Conservation (phyloP, 2,329 filamentous ascomycete genomes). For the Diaporthe sp. region DNA sequence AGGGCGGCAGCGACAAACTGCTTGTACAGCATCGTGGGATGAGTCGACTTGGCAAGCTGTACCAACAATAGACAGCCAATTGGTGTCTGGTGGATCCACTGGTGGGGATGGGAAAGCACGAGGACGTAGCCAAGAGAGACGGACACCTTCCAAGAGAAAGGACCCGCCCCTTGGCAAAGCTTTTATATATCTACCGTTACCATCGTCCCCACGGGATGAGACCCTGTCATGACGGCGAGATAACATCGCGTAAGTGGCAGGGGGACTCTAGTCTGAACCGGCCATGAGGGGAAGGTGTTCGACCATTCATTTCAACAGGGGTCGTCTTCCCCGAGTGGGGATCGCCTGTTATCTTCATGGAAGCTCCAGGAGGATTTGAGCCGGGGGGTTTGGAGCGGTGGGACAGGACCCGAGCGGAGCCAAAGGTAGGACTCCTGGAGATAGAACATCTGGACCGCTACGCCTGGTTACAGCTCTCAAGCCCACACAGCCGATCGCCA, state of each 20-base stretch:
- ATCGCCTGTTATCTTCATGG: conserved; percentile 8
- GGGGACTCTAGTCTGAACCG: conserved; percentile 1
- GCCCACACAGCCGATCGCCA: background rate
- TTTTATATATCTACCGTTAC: conserved; percentile 16
- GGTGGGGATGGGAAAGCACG: background rate
- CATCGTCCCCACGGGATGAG: background rate
- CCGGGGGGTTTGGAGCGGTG: background rate
- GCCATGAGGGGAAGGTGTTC: background rate
- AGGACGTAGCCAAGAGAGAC: conserved; percentile 18
- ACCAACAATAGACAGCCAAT: background rate
- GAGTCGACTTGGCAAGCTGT: conserved; percentile 19
- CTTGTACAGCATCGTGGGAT: conserved; percentile 35
- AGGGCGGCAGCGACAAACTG: conserved; percentile 20
- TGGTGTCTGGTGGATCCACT: background rate
- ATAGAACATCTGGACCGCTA: background rate
- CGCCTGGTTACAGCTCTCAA: background rate
- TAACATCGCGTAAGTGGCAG: conserved; percentile 22
- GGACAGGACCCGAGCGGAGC: background rate
- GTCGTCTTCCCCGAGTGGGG: conserved; percentile 11
- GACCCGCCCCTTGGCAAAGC: conserved; percentile 29
- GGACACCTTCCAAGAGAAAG: background rate
- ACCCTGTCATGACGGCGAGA: conserved; percentile 18
- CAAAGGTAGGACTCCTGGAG: background rate
- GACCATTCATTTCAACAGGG: conserved; percentile 10
- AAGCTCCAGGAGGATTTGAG: background rate